Base-by-base conservation (phyloP, 495 filamentous ascomycete genomes). In the Choiromyces venosus region DNA sequence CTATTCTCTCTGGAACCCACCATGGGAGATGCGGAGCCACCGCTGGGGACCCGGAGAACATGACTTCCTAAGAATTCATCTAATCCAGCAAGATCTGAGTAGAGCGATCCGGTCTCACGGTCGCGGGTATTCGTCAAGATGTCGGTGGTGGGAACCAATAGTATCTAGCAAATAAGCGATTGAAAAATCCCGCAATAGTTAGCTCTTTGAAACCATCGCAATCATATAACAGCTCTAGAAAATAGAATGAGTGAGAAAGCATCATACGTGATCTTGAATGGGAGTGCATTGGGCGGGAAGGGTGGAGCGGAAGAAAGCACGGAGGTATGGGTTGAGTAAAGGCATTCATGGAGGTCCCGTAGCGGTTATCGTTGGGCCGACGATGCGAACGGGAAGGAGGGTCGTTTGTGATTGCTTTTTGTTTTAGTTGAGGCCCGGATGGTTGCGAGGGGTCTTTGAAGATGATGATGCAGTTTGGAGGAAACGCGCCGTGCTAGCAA, bases 31-130 rank as follows among this genome's bases (percentile, higher is more conserved):
- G 87, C 86, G 46, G 82, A 83, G 73, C 85, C 84, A 70, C 87
- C 86, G 25, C 86, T 84, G 36, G 91, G 90, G 74, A 97, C 89
- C 75, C 95, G 92, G 78, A 99, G 85, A 67, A 97, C 93, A 91
- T 99, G 96, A 86, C 94, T 97, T 46, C 89, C 93, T 65, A 98
- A 86, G 82, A 99, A 98, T 76, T 99, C 96, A 76, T 99, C 96
- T 56, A 89, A 92, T 71, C 87, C 87, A 79, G 93, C 90, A 73
- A 97, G 87, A 77, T 97, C 94, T 76, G 89, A 85, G 83, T 94
- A 91, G 71, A 87, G 85, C 72, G 89, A 84, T 78, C 91, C 90
- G 71, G 91, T 90, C 83, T 98, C 96, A 80, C 91, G 87, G 82
- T 99, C 96, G 86, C 92, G 91, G 79, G 91, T 91, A 80, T 90